These are phyloP conservation scores for Solidago caesia DNA, from an alignment of 129 eudicot genomes.

Conservation along the genomic window DNA sequence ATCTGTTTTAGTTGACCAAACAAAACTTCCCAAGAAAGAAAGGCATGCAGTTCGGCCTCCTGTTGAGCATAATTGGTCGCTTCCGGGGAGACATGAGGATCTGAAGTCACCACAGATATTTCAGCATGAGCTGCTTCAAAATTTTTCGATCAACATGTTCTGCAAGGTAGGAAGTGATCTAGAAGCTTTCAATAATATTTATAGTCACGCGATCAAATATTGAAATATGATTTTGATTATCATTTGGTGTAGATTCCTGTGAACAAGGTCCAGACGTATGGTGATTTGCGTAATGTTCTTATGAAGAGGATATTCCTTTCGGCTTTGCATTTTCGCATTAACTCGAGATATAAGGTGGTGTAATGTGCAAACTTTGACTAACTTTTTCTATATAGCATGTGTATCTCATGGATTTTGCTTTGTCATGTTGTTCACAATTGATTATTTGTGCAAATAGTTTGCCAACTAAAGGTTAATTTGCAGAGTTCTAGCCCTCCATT, in stretches of 20 bases:
- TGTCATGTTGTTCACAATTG: constrained; percentile 11
- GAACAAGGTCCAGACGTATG: constrained; percentile 78
- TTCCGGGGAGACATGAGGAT: constrained; percentile 51
- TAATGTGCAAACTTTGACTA: background rate
- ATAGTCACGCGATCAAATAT: background rate
- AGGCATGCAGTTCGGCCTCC: constrained; percentile 98
- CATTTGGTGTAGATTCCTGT: constrained; percentile 72
- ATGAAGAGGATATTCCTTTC: constrained; percentile 99
- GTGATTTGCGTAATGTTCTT: constrained; percentile 86
- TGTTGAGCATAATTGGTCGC: constrained; percentile 91
- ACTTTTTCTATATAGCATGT: constrained; percentile 1
- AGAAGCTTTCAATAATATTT: constrained; percentile 2
- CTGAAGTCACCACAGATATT: constrained; percentile 79
- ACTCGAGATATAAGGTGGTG: constrained; percentile 93
- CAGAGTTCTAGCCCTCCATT: constrained; percentile 99
- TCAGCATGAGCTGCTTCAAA: constrained; percentile 97
- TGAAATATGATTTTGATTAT: constrained; percentile 2
- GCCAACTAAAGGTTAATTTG: constrained; percentile 29
- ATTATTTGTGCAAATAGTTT: constrained; percentile 8
- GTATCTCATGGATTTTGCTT: background rate
- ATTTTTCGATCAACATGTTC: constrained; percentile 89
- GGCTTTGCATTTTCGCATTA: constrained; percentile 95
- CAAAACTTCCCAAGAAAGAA: constrained; percentile 57
- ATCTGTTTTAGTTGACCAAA: constrained; percentile 52
- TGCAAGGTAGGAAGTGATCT: constrained; percentile 66